phyloP scores from a whole-genome alignment of 1,139 yeast genomes.

The Geotrichum citri-aurantii region DNA sequence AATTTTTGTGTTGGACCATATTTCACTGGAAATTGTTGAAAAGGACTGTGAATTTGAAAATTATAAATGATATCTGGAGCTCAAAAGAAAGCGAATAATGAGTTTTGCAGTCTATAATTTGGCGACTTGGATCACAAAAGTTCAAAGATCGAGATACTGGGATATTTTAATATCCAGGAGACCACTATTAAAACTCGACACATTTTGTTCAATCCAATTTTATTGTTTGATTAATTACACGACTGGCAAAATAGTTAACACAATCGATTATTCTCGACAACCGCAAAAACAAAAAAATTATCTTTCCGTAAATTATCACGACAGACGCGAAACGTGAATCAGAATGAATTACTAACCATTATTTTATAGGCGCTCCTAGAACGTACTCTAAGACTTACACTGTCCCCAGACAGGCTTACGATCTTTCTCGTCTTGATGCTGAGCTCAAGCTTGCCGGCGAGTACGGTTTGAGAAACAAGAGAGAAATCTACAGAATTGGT shows the following conservation, averaged over 20 bases:
- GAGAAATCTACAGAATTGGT: slow-evolving; percentile 98
- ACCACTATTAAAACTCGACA: background rate
- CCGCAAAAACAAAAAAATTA: background rate
- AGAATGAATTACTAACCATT: background rate
- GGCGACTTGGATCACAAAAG: background rate
- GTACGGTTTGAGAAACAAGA: slow-evolving; percentile 99
- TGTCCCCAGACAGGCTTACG: slow-evolving; percentile 99
- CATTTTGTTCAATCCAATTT: background rate
- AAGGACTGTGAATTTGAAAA: background rate
- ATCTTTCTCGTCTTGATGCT: slow-evolving; percentile 98
- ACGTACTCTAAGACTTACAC: slow-evolving; percentile 98
- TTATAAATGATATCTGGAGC: background rate
- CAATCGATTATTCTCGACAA: background rate
- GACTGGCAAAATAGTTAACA: background rate
- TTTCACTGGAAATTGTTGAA: background rate
- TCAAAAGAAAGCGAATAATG: background rate
- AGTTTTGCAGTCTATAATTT: too few relatives aligned
- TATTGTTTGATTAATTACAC: background rate
- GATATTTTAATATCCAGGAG: background rate
- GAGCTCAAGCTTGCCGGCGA: slow-evolving; percentile 99
- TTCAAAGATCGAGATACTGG: background rate
- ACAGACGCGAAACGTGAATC: background rate
- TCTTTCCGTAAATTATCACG: background rate
- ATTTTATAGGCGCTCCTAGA: slow-evolving; percentile 55
- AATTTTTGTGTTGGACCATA: background rate